These are phyloP conservation scores for Stagonosporopsis cucurbitacearum DNA, from an alignment of 2,329 filamentous ascomycete species.

Conservation along the genomic window DNA sequence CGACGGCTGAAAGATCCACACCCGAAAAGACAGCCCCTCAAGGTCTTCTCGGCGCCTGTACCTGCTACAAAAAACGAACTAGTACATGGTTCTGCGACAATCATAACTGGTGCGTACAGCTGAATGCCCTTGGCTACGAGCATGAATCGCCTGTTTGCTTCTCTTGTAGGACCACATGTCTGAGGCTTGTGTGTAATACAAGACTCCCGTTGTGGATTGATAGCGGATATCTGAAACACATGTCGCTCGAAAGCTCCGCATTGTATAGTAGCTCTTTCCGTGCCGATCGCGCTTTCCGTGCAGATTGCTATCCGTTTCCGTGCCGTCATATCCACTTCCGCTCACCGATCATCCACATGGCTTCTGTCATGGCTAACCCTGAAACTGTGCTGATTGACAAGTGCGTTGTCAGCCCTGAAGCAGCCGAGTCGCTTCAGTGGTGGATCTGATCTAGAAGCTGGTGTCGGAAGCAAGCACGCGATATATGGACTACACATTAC, in stretches of 20 bases:
- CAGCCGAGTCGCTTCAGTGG: background rate
- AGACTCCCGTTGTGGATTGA: background rate
- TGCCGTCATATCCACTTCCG: background rate
- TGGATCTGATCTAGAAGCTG: slow-evolving; percentile 3
- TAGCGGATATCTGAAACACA: slow-evolving; percentile 1
- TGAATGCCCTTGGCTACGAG: background rate
- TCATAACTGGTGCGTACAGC: background rate
- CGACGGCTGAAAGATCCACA: background rate
- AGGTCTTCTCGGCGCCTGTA: background rate
- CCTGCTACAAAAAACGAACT: background rate
- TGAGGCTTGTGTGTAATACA: background rate
- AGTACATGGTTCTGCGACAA: background rate
- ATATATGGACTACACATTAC: background rate
- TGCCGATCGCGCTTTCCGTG: background rate
- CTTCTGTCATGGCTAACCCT: slow-evolving; percentile 1
- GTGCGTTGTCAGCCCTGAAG: background rate
- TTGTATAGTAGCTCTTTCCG: background rate
- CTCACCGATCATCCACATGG: background rate
- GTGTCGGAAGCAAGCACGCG: background rate
- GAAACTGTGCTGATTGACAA: background rate
- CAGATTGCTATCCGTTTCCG: background rate
- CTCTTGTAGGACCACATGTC: background rate
- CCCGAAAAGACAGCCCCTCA: background rate
- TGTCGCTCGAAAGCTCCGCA: background rate
- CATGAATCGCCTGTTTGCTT: background rate